These are phyloP conservation scores for Crithidia expoeki DNA, from an alignment of 208 protist species.

Conservation along the genomic window DNA sequence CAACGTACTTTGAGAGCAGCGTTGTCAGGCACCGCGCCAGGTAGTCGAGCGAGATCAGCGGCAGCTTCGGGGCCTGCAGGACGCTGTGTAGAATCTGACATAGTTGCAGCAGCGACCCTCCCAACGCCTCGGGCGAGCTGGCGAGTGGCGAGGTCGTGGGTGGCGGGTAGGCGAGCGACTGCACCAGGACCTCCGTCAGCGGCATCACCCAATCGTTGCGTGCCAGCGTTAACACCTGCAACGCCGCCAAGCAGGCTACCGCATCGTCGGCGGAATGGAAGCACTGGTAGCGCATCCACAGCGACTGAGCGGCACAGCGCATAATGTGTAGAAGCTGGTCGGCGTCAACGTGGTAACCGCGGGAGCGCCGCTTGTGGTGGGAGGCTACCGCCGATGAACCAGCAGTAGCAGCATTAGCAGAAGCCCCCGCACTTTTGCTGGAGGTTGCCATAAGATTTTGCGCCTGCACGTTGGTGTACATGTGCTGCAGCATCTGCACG, in stretches of 20 bases:
- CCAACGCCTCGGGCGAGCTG: conserved; percentile 32
- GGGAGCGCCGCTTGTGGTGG: conserved; percentile 24
- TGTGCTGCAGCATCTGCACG: conserved; percentile 59
- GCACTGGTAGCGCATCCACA: conserved; percentile 68
- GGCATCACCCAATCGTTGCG: conserved; percentile 63
- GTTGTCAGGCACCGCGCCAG: conserved; percentile 52
- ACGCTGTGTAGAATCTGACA: conserved; percentile 54
- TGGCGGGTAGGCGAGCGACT: conserved; percentile 45
- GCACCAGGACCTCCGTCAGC: conserved; percentile 56
- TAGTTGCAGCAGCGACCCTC: conserved; percentile 56
- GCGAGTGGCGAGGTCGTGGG: conserved; percentile 20
- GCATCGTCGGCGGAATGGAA: conserved; percentile 48
- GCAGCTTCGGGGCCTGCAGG: conserved; percentile 47
- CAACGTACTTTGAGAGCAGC: conserved; percentile 84
- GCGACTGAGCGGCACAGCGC: conserved; percentile 46
- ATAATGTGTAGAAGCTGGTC: conserved; percentile 61
- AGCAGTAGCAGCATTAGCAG: not conserved
- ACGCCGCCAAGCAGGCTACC: conserved; percentile 50
- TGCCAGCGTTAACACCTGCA: conserved; percentile 60
- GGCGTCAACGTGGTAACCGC: conserved; percentile 33
- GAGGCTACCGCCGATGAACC: conserved; percentile 5
- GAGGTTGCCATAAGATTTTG: conserved; percentile 12
- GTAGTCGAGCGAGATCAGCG: conserved; percentile 62
- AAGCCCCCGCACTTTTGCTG: not conserved
- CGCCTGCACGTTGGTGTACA: conserved; percentile 35